These are phyloP conservation scores for Saccharomyces hybrid DNA, from an alignment of 1,139 yeast genomes.

Conservation along the genomic window DNA sequence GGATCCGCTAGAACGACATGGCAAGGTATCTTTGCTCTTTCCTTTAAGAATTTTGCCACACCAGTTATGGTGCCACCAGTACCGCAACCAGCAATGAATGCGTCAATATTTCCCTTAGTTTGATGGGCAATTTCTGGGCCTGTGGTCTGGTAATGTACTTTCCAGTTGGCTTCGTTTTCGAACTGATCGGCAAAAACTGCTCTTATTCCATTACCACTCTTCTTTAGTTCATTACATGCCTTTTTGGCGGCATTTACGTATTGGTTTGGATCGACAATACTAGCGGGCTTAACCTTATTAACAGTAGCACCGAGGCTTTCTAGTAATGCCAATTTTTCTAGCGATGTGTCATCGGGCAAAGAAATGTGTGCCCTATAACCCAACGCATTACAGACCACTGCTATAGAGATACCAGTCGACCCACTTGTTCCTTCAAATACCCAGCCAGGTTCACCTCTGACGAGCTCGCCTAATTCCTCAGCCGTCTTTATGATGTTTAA, in stretches of 20 bases:
- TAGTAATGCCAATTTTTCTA: slow-evolving; percentile 68
- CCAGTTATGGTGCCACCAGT: slow-evolving; percentile 59
- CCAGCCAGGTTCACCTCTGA: slow-evolving; percentile 43
- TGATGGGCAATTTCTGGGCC: slow-evolving; percentile 87
- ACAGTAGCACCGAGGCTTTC: slow-evolving; percentile 73
- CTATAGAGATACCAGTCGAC: slow-evolving; percentile 90
- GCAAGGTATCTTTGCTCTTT: slow-evolving; percentile 34
- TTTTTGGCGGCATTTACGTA: slow-evolving; percentile 82
- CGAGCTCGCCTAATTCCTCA: slow-evolving; percentile 50
- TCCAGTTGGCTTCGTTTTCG: slow-evolving; percentile 90
- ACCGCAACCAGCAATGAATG: slow-evolving; percentile 68
- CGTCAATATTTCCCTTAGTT: slow-evolving; percentile 56
- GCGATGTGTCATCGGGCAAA: slow-evolving; percentile 90
- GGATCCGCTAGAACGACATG: slow-evolving; percentile 78
- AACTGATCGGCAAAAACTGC: slow-evolving; percentile 85
- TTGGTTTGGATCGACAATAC: slow-evolving; percentile 88
- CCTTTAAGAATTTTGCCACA: slow-evolving; percentile 65
- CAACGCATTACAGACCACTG: slow-evolving; percentile 75
- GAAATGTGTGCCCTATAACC: slow-evolving; percentile 91
- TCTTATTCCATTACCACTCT: slow-evolving; percentile 35
- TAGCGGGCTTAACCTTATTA: slow-evolving; percentile 90
- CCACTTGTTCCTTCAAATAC: slow-evolving; percentile 94
- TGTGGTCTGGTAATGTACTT: slow-evolving; percentile 69
- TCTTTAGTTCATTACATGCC: slow-evolving; percentile 50
- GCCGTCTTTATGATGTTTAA: slow-evolving; percentile 68